Conservation (phyloP, 1,284 basidiomycete species). For the Rhizoctonia solani region DNA sequence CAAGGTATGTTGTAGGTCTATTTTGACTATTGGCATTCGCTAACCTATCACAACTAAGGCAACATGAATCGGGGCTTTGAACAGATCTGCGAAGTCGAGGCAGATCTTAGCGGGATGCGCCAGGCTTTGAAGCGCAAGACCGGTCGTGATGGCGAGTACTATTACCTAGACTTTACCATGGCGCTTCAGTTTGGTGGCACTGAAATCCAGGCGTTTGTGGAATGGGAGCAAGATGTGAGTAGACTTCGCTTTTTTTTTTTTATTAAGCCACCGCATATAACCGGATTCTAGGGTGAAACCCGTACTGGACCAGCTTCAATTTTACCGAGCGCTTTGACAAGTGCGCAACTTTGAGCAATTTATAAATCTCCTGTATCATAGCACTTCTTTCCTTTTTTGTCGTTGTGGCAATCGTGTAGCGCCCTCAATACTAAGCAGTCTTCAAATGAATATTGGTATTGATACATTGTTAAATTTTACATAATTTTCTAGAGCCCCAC, state of each 20-base stretch:
- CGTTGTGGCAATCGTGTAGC: too few relatives aligned
- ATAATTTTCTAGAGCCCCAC: too few relatives aligned
- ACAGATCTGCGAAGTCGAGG: conserved; percentile 31
- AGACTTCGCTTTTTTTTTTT: not conserved
- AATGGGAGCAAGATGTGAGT: conserved; percentile 35
- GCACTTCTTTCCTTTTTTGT: too few relatives aligned
- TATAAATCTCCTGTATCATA: not conserved
- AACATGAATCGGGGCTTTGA: conserved; percentile 29
- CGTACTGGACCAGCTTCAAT: conserved; percentile 29
- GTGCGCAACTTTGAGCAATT: not conserved
- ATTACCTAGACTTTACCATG: conserved; percentile 32
- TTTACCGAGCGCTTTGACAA: conserved; percentile 26
- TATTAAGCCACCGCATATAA: not conserved
- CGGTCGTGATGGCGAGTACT: conserved; percentile 33
- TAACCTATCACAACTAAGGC: not conserved
- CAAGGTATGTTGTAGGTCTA: not conserved
- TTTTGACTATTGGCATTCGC: not conserved
- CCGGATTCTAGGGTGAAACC: conserved; percentile 9
- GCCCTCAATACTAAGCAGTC: not conserved
- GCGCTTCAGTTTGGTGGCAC: conserved; percentile 35
- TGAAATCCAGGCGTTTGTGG: conserved; percentile 35
- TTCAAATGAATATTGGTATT: not conserved
- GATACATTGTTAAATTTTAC: too few relatives aligned
- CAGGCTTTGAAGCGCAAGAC: conserved; percentile 27
- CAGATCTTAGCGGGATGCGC: conserved; percentile 31